phyloP scores from a whole-genome alignment of 106 monocot species.

The Amphibolis antarctica region DNA sequence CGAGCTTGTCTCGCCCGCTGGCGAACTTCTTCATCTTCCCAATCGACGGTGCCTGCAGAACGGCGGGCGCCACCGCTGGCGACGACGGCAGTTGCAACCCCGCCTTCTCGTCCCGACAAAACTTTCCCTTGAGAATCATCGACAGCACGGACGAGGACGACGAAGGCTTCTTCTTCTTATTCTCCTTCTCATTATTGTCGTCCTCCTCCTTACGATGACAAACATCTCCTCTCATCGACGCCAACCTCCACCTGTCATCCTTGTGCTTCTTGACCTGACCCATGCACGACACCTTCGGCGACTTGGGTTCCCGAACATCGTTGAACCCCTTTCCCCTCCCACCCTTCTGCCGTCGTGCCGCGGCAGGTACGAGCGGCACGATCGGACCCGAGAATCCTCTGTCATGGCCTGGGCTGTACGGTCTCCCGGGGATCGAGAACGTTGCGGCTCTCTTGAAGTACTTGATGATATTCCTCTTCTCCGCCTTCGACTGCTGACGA shows the following conservation, averaged over 20 bases:
- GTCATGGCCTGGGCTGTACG: slow-evolving; percentile 9
- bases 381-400: slow-evolving; percentile 45
- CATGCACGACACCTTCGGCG: slow-evolving; percentile 83
- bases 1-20: slow-evolving; percentile 27
- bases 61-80: too few species aligned
- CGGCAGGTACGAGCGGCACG: slow-evolving; percentile 36
- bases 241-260: slow-evolving; percentile 14
- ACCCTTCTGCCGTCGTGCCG: slow-evolving; percentile 15
- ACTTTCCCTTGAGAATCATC: background rate
- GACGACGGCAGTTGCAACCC: too few species aligned
- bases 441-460: slow-evolving; percentile 11
- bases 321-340: background rate
- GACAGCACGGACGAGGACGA: background rate
- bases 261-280: slow-evolving; percentile 72
- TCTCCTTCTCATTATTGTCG: background rate
- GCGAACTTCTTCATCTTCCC: slow-evolving; percentile 33
- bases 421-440: slow-evolving; percentile 7
- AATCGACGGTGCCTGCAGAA: too few species aligned
- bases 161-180: background rate
- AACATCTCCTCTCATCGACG: slow-evolving; percentile 1
- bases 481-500: too few species aligned
- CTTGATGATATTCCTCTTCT: slow-evolving; percentile 4
- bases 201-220: background rate
- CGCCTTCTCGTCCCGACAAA: background rate
- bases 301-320: slow-evolving; percentile 40